phyloP scores from a whole-genome alignment of 768 basidiomycete species.

The Hygrophorus pudorinus region DNA sequence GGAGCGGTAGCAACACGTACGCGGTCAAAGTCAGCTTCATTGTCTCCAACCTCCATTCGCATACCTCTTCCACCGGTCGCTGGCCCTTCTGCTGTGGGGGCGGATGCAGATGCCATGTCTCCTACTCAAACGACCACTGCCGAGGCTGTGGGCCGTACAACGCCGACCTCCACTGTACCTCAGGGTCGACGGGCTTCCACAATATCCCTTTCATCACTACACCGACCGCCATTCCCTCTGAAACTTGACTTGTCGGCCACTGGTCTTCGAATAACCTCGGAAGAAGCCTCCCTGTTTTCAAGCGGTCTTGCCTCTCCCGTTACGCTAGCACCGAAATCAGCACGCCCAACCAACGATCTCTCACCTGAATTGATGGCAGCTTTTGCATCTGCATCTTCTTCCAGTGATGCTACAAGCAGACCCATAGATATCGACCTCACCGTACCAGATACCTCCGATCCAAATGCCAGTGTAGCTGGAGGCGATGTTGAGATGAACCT shows the following conservation, averaged over 20 bases:
- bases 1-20: conserved; percentile 16
- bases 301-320: conserved; percentile 69
- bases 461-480: conserved; percentile 1
- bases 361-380: conserved; percentile 60
- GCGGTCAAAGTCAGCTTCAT: conserved; percentile 5
- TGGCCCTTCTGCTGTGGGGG: conserved; percentile 11
- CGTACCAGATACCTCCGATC: conserved; percentile 20
- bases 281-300: conserved; percentile 48
- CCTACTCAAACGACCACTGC: conserved; percentile 12
- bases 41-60: conserved; percentile 9
- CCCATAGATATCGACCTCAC: conserved; percentile 55
- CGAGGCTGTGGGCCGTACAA: conserved; percentile 9
- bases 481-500: conserved; percentile 21
- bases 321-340: conserved; percentile 73
- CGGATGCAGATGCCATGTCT: conserved; percentile 18
- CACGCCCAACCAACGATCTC: conserved; percentile 50
- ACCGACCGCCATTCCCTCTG: conserved; percentile 57
- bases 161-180: conserved; percentile 19
- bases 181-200: conserved; percentile 57
- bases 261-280: conserved; percentile 52
- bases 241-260: conserved; percentile 78
- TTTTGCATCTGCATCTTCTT: conserved; percentile 32
- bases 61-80: conserved; percentile 11
- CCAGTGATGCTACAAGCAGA: conserved; percentile 11
- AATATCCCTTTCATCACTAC: conserved; percentile 73